phyloP scores from a whole-genome alignment of 2,329 filamentous ascomycete species.

The Pezicula rhizophila region DNA sequence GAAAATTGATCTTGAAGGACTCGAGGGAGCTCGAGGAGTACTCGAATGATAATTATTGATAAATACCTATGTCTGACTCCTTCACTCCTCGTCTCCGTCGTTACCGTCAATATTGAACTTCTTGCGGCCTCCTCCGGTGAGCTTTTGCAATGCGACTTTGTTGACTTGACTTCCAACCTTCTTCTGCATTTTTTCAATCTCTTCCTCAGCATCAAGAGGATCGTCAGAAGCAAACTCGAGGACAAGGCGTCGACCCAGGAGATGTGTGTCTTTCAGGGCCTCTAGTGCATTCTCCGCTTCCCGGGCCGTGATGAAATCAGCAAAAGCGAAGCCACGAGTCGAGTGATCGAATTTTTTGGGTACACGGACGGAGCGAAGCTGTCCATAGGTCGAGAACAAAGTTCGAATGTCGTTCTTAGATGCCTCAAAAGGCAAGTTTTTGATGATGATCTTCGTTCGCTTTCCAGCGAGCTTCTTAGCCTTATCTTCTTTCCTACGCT shows the following conservation, averaged over 20 bases:
- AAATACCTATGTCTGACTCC: conserved; percentile 12
- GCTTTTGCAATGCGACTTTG: conserved; percentile 82
- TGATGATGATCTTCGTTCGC: conserved; percentile 91
- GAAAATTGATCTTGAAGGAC: conserved; percentile 6
- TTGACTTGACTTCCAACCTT: conserved; percentile 88
- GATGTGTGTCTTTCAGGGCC: conserved; percentile 84
- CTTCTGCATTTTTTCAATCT: conserved; percentile 94
- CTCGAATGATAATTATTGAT: conserved; percentile 9
- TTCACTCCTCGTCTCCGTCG: conserved; percentile 45
- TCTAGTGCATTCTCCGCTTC: conserved; percentile 90
- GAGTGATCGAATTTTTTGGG: conserved; percentile 90
- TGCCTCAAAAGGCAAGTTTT: conserved; percentile 95
- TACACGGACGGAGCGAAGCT: conserved; percentile 85
- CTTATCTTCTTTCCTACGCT: conserved; percentile 74
- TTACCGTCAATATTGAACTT: conserved; percentile 81
- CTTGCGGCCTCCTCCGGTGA: conserved; percentile 76
- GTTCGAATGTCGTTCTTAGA: conserved; percentile 86
- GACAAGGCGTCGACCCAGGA: conserved; percentile 82
- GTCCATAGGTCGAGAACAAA: conserved; percentile 83
- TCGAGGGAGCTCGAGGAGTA: conserved; percentile 4
- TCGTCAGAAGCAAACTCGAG: conserved; percentile 89
- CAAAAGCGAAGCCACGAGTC: conserved; percentile 92
- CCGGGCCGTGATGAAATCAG: conserved; percentile 84
- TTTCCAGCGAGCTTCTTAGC: conserved; percentile 72
- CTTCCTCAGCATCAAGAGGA: conserved; percentile 84